phyloP scores from a whole-genome alignment of 495 filamentous ascomycete species.

The Xylaria castorea region DNA sequence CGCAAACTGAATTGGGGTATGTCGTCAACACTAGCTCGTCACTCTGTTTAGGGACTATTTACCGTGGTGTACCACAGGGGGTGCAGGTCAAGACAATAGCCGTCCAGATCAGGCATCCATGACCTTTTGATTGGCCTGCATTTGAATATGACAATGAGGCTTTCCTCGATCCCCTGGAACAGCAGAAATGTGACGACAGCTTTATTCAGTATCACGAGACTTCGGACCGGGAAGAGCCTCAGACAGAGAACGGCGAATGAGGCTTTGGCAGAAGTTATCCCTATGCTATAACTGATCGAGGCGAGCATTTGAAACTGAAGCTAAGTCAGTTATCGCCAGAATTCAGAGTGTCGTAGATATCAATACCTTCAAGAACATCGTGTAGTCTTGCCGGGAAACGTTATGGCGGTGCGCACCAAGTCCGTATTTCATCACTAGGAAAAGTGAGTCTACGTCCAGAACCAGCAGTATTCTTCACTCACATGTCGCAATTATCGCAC shows the following conservation, averaged over 20 bases:
- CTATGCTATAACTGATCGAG: conserved; percentile 35
- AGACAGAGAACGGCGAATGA: conserved; percentile 38
- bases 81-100: conserved; percentile 33
- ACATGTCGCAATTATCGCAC: background rate
- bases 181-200: conserved; percentile 31
- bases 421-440: background rate
- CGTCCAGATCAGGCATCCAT: conserved; percentile 33
- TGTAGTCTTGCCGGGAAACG: background rate
- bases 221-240: conserved; percentile 34
- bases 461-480: background rate
- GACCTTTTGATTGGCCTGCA: conserved; percentile 32
- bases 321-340: background rate
- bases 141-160: conserved; percentile 33
- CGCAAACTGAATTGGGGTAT: background rate
- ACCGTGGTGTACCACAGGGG: conserved; percentile 38
- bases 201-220: conserved; percentile 32
- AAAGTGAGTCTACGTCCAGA: background rate
- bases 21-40: background rate
- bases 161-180: conserved; percentile 35
- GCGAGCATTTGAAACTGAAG: background rate
- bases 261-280: conserved; percentile 32
- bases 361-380: background rate
- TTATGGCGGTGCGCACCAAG: background rate
- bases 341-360: background rate
- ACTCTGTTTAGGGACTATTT: conserved; percentile 18